phyloP scores from a whole-genome alignment of 2,329 filamentous ascomycete species.

The Didymellaceae sp. region DNA sequence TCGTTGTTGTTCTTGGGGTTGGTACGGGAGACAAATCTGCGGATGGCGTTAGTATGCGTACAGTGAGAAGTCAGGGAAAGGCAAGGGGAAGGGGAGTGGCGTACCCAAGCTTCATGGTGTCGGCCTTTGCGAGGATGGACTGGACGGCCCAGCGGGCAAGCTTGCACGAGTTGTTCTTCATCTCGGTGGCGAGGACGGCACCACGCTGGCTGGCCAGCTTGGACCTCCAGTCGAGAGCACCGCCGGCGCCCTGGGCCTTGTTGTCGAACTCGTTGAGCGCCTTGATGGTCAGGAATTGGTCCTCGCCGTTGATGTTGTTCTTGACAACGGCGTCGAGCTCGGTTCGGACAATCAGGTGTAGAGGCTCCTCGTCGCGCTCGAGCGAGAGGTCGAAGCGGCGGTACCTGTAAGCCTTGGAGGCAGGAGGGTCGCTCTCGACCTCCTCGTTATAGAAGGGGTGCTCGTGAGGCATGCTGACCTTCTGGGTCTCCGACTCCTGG shows the following conservation, averaged over 20 bases:
- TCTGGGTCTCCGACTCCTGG: constrained; percentile 76
- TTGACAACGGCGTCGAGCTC: constrained; percentile 96
- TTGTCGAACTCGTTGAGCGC: constrained; percentile 98
- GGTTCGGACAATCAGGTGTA: constrained; percentile 91
- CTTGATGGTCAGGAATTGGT: constrained; percentile 91
- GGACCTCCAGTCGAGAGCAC: constrained; percentile 93
- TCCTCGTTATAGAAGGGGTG: constrained; percentile 98
- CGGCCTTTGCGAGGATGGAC: constrained; percentile 95
- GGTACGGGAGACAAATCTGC: constrained; percentile 89
- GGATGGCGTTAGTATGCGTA: constrained; percentile 7
- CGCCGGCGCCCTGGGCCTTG: constrained; percentile 94
- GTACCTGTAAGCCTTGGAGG: constrained; percentile 98
- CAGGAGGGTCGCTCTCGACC: constrained; percentile 91
- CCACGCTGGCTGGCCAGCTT: constrained; percentile 95
- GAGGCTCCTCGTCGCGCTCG: constrained; percentile 87
- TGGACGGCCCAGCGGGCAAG: constrained; percentile 97
- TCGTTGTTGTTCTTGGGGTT: constrained; percentile 92
- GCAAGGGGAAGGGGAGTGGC: constrained; percentile 42
- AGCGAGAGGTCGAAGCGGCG: constrained; percentile 94
- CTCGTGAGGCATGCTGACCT: constrained; percentile 82
- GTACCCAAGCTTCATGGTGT: constrained; percentile 97
- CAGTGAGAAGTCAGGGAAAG: background rate
- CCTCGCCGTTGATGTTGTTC: constrained; percentile 89
- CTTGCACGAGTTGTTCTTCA: constrained; percentile 99
- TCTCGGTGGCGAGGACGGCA: constrained; percentile 97